Evolutionary conservation across 495 filamentous ascomycete genomes (phyloP), one percentile per base, ranked within the genome.

Genomic region (Ramalina peruviana): DNA sequence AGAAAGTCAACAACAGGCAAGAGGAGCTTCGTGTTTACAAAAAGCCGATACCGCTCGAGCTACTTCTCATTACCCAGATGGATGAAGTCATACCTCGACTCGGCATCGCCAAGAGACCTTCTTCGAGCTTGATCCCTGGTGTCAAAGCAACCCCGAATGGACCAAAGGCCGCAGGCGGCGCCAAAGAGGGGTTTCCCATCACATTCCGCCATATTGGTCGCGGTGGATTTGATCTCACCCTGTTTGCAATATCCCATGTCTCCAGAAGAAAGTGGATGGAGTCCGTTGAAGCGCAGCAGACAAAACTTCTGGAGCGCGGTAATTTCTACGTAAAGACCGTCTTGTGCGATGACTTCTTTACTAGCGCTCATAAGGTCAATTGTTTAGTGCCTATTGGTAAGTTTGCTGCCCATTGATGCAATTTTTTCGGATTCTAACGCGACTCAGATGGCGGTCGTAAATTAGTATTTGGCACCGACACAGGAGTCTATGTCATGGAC

Each of bases 141-240:
- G 75, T 84, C 48, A 79, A 81, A 46, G 73, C 63, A n/a, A 58
- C 65, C 13, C 60, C 60, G 11, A 68, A 70, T 43, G 61, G 67
- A 25, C 71, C 75, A 4, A 67, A 65, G 42, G 51, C 60, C 20
- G 67, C 74, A 7, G 53, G 59, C 3, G 54, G 54, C 30, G 67
- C 71, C 17, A 76, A 86, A 59, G 87, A 94, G 56, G 88, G 85
- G 36, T 88, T 85, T 65, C 93, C 93, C 1, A 92, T 99, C 58
- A 97, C 89, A n/a, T 97, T 99, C 73, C 79, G 83, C 47, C 93
- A 97, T 72, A 76, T 99, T 23, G 93, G 93, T n/a, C 93, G 89
- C 61, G 88, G 86, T 48, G 89, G 89, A 36, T 97, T 94, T 63
- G 93, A 94, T 59, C 72, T 84, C 54, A 89, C 89, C n/a, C 72